A percentile compares a stretch with the other conserved stretches of the same genome.
Evolutionary conservation across 495 filamentous ascomycete genomes (phyloP).

Genomic region (Viridothelium virens): DNA sequence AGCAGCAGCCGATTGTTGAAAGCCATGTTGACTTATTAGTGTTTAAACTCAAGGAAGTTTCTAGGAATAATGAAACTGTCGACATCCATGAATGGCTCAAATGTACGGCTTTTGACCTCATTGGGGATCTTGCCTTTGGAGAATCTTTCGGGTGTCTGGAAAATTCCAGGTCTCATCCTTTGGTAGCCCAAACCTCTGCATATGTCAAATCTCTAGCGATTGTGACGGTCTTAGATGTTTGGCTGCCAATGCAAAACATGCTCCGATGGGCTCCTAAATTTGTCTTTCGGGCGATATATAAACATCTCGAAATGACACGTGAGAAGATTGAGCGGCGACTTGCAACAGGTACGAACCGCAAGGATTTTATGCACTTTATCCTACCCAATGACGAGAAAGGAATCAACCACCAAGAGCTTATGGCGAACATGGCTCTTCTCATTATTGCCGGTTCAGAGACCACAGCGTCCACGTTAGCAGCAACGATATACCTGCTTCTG

Average conservation of each 20-base stretch:
- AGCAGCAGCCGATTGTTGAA: conserved; percentile 10
- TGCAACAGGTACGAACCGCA: conserved; percentile 16
- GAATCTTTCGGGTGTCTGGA: conserved; percentile 51
- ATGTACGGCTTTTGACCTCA: conserved; percentile 54
- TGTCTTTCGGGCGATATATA: conserved; percentile 6
- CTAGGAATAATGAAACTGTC: conserved; percentile 20
- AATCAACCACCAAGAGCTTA: conserved; percentile 14
- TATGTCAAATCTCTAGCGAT: conserved; percentile 24
- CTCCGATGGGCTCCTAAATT: background rate
- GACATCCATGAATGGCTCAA: conserved; percentile 51
- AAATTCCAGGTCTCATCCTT: conserved; percentile 44
- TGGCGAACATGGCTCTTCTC: conserved; percentile 15
- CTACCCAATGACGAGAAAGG: conserved; percentile 24
- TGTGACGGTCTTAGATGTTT: conserved; percentile 28
- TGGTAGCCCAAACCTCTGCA: conserved; percentile 33
- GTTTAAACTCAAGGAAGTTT: background rate
- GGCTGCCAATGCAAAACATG: conserved; percentile 3
- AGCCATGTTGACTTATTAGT: conserved; percentile 12
- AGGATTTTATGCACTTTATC: conserved; percentile 31
- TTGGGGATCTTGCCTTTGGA: conserved; percentile 54
- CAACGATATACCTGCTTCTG: conserved; percentile 46
- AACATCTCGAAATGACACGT: conserved; percentile 13
- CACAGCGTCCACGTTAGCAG: conserved; percentile 50
- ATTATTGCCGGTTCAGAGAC: conserved; percentile 44
- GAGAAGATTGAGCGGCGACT: conserved; percentile 26